Percentiles rank a stretch among this genome's conserved stretches.
phyloP scores from a whole-genome alignment of 495 filamentous ascomycete species.

The Hypoxylon lienhwacheense region DNA sequence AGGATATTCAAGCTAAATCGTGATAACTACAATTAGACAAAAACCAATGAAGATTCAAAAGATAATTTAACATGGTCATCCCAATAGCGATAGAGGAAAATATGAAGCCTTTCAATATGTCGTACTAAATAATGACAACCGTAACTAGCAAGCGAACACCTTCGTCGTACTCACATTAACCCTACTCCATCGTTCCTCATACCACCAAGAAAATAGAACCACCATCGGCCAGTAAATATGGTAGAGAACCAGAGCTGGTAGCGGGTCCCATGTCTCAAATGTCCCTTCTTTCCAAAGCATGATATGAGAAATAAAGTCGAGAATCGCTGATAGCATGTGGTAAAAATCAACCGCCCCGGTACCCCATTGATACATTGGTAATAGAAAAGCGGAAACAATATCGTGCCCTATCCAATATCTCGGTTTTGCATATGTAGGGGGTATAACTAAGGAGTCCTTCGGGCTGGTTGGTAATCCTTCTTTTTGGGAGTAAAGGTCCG shows the following conservation, averaged over 20 bases:
- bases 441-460: slow-evolving; percentile 15
- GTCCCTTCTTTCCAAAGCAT: slow-evolving; percentile 62
- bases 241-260: slow-evolving; percentile 60
- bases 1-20: too few species aligned
- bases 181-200: slow-evolving; percentile 55
- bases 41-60: too few species aligned
- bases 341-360: slow-evolving; percentile 12
- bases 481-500: neutral
- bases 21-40: too few species aligned
- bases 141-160: slow-evolving; percentile 50
- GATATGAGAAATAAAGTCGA: slow-evolving; percentile 43
- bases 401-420: slow-evolving; percentile 66
- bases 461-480: neutral
- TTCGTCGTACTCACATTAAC: slow-evolving; percentile 63
- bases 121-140: too few species aligned
- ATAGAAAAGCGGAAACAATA: slow-evolving; percentile 51
- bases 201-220: slow-evolving; percentile 45
- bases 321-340: slow-evolving; percentile 35
- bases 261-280: slow-evolving; percentile 62
- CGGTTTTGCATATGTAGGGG: slow-evolving; percentile 34
- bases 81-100: too few species aligned
- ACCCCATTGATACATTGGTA: slow-evolving; percentile 9
- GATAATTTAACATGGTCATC: too few species aligned
- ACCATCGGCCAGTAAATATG: slow-evolving; percentile 63
- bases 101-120: too few species aligned